Percentiles rank a stretch among this genome's conserved stretches.
Evolutionary conservation across 495 filamentous ascomycete genomes (phyloP).

Genomic region (Hyaloscypha variabilis): DNA sequence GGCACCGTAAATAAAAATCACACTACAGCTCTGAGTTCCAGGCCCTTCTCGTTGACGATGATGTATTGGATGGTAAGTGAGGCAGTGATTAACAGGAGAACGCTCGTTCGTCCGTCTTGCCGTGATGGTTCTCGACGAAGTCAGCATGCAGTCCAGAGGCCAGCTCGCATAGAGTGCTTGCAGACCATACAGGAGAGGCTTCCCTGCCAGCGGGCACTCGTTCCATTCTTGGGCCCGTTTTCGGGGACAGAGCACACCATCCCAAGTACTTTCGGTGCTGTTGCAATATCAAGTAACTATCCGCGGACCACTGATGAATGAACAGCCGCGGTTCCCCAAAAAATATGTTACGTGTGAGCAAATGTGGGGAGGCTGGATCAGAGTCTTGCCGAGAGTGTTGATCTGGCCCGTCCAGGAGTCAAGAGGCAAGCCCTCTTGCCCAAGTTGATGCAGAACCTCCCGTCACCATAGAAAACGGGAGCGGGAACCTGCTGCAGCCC

Average conservation of each 20-base stretch:
- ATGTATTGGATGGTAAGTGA: background rate
- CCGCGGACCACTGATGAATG: background rate
- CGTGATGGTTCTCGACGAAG: background rate
- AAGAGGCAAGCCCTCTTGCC: background rate
- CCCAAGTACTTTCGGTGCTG: background rate
- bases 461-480: conserved; percentile 7
- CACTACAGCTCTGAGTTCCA: background rate
- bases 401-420: background rate
- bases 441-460: background rate
- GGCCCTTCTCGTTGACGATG: background rate
- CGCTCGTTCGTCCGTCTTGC: background rate
- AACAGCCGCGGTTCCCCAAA: background rate
- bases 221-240: background rate
- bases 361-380: background rate
- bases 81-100: background rate
- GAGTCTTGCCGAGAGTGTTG: background rate
- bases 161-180: background rate
- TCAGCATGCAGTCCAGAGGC: background rate
- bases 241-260: background rate
- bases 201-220: background rate
- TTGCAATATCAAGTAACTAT: background rate
- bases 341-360: background rate
- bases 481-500: conserved; percentile 23
- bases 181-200: background rate
- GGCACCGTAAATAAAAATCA: background rate